Evolutionary conservation across 257 asterid genomes (phyloP), one percentile per base, ranked within the genome.

Genomic region (Fraxinus cuspidata): DNA sequence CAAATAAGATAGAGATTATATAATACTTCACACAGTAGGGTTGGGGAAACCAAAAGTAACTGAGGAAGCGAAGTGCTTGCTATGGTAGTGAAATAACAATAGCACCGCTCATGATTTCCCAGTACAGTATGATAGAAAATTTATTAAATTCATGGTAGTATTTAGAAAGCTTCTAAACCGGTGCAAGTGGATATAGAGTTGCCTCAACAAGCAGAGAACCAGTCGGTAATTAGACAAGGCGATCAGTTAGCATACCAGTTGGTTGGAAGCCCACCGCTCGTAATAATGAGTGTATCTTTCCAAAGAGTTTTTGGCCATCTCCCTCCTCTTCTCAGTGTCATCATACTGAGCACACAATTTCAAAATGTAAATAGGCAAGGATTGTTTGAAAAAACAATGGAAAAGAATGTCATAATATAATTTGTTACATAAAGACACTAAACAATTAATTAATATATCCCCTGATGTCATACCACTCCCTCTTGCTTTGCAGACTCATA

Each of bases 241-340:
- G 21, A 77, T 53, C 11, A 72, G 70, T 7, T 78, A 71, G 65
- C 93, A 79, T 86, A 96, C 99, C 92, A 92, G 85, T 88, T 96
- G 99, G 84, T 96, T 96, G 76, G 99, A 92, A 63, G 99, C 99
- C 99, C 99, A 96, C 71, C 99, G 94, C 83, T 96, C 99, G 74
- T 93, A 96, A 80, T 96, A 96, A 88, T 96, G 99, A n/a, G 98
- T 96, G 89, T 96, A 96, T 91, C 99, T 92, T 82, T 96, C 99
- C 89, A 96, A 83, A 44, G 99, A 96, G 86, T 96, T 96, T 84
- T 96, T 96, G n/a, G 99, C 99, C 99, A 96, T 93, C 91, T 96
- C 99, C 86, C 98, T 93, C 84, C 99, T 90, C 88, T 88, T 88
- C 86, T 96, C 99, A 47, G 97, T 80, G 58, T 96, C 99, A 84